Conservation (phyloP, 805 yeast species). For the Diddensiella transvaalensis region DNA sequence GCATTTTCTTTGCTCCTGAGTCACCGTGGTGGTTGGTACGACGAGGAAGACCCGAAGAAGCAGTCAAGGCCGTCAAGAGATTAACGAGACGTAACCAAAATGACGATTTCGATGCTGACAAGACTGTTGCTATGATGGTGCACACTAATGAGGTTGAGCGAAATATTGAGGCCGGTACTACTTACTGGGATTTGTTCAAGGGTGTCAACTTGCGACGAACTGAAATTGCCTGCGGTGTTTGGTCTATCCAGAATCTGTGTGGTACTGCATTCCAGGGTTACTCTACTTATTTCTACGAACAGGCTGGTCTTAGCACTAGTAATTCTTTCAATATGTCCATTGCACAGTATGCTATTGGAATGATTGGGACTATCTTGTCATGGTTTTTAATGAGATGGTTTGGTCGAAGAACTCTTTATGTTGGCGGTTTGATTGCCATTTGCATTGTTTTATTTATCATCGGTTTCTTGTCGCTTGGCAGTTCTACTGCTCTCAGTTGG, state of each 20-base stretch:
- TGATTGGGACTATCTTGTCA: conserved; percentile 38
- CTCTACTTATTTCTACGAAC: conserved; percentile 21
- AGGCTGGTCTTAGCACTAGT: conserved; percentile 21
- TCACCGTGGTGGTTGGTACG: conserved; percentile 56
- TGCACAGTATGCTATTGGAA: conserved; percentile 44
- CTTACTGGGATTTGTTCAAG: conserved; percentile 43
- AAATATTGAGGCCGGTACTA: conserved; percentile 9
- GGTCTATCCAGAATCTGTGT: conserved; percentile 40
- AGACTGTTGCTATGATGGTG: conserved; percentile 44
- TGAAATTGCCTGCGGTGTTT: conserved; percentile 42
- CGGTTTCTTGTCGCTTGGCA: conserved; percentile 16
- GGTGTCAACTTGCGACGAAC: conserved; percentile 49
- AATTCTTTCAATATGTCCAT: conserved; percentile 44
- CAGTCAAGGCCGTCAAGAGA: conserved; percentile 51
- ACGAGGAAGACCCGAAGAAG: conserved; percentile 40
- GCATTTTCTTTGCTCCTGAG: conserved; percentile 43
- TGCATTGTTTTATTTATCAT: conserved; percentile 13
- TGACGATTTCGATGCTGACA: conserved; percentile 34
- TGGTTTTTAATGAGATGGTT: conserved; percentile 22
- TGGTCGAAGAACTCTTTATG: conserved; percentile 24
- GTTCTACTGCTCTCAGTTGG: conserved; percentile 21
- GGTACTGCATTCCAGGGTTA: conserved; percentile 14
- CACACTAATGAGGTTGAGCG: conserved; percentile 40
- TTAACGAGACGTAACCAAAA: conserved; percentile 32
- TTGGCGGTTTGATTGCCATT: conserved; percentile 14